phyloP scores from a whole-genome alignment of 768 basidiomycete species.

The Lentinula edodes region DNA sequence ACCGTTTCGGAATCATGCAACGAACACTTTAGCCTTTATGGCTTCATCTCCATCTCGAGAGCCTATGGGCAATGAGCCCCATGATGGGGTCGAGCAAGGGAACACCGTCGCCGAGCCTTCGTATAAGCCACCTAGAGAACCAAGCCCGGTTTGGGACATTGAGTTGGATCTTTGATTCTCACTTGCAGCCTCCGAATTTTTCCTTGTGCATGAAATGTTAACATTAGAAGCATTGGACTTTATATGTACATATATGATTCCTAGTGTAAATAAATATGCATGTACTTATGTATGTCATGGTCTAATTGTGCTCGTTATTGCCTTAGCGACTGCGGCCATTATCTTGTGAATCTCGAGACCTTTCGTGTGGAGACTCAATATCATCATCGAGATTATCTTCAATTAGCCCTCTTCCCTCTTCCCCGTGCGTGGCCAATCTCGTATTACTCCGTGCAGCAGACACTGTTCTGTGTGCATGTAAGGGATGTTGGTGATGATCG shows the following conservation, averaged over 20 bases:
- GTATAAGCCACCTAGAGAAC: constrained; percentile 25
- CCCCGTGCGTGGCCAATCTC: constrained; percentile 19
- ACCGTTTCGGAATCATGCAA: constrained; percentile 71
- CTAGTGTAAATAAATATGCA: not conserved
- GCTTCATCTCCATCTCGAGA: constrained; percentile 18
- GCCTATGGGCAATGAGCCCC: constrained; percentile 4
- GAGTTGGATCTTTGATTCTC: constrained; percentile 32
- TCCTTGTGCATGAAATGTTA: not conserved
- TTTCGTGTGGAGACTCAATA: not conserved
- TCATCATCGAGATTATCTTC: constrained; percentile 28
- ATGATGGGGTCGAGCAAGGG: constrained; percentile 11
- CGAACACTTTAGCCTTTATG: constrained; percentile 35
- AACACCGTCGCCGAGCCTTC: constrained; percentile 6
- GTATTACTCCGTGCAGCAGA: constrained; percentile 17
- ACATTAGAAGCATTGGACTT: not conserved
- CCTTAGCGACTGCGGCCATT: not conserved
- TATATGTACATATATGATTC: not conserved
- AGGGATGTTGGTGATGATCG: constrained; percentile 37
- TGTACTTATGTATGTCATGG: not conserved
- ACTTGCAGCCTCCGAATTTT: not conserved
- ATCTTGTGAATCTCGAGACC: not conserved
- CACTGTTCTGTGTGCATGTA: constrained; percentile 12
- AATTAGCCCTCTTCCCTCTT: constrained; percentile 42
- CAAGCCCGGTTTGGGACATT: constrained; percentile 71
- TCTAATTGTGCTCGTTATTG: not conserved